Evolutionary conservation across 192 early-diverging fungal genomes (phyloP), one percentile per base, ranked within the genome.

Genomic region (Backusella mclennaniae): DNA sequence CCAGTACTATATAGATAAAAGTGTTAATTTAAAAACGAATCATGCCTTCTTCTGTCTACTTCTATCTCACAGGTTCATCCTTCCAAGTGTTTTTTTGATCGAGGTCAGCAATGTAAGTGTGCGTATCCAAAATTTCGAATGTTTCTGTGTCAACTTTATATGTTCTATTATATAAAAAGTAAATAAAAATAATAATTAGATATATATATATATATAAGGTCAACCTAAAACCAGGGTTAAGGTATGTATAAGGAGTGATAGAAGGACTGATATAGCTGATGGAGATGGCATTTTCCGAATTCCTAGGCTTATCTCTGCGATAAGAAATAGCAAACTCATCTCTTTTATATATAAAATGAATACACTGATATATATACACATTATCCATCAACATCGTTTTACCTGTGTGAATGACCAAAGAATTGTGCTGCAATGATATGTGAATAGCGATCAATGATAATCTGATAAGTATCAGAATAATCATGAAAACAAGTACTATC

Each of bases 161-260:
- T 1, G 87, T 73, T 73, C 82, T 83, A 69, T 76, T 74, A 26
- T 38, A 74, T 35, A 36, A 36, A 6, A 33, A 21, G 14, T 63
- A 21, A 46, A 19, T 49, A 44, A 21, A 4, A 21, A 11, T 39
- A 46, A 39, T 39, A 12, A 3, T 39, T 39, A 33, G 23, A 4
- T n/a, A 7, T 17, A 36, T 73, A 41, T 38, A 26, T 12, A 21
- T 21, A 12, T 15, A 63, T 33, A n/a, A 23, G 6, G 68, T 14
- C 6, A 56, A 83, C 82, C 88, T 82, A 77, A 87, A 87, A n/a
- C 84, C 85, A 59, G 88, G 88, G 73, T 89, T 89, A 36, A 89
- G 21, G 23, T 86, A 69, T 6, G 71, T 78, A 67, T 78, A 89
- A 29, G 85, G 86, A 5, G 86, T 86, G 42, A 89, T 82, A 4